Evolutionary conservation across 2,329 filamentous ascomycete species (phyloP).

Genomic region (Colletotrichum sp.): DNA sequence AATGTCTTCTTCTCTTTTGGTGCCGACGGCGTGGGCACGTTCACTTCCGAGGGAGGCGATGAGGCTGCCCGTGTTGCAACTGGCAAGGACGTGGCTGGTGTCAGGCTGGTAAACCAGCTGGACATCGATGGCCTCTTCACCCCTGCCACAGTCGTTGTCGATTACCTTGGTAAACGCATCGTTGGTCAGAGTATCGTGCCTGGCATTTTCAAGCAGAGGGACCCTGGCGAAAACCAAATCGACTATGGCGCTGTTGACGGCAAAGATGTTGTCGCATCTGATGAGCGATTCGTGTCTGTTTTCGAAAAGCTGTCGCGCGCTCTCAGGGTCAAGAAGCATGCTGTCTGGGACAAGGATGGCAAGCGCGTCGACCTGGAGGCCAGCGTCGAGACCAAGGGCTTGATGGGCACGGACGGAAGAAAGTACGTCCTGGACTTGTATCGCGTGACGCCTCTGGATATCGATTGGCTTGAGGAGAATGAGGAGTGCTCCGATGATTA

Average conservation of each 20-base stretch:
- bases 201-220: slow-evolving; percentile 98
- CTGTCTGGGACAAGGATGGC: slow-evolving; percentile 97
- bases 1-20: slow-evolving; percentile 99
- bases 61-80: slow-evolving; percentile 95
- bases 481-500: slow-evolving; percentile 61
- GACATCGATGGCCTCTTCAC: slow-evolving; percentile 95
- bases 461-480: slow-evolving; percentile 84
- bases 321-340: slow-evolving; percentile 89
- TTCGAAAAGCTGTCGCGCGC: slow-evolving; percentile 93
- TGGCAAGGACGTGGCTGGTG: slow-evolving; percentile 93
- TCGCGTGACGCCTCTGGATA: slow-evolving; percentile 89
- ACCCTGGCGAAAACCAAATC: slow-evolving; percentile 97
- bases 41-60: slow-evolving; percentile 93
- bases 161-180: slow-evolving; percentile 96
- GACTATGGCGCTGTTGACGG: slow-evolving; percentile 98
- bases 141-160: slow-evolving; percentile 92
- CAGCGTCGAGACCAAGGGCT: slow-evolving; percentile 96
- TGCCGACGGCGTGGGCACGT: slow-evolving; percentile 95
- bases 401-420: slow-evolving; percentile 94
- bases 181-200: slow-evolving; percentile 98
- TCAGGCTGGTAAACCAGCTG: slow-evolving; percentile 94
- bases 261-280: slow-evolving; percentile 90
- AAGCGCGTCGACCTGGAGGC: slow-evolving; percentile 90
- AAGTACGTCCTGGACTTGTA: slow-evolving; percentile 99
- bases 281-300: slow-evolving; percentile 80